A percentile compares a stretch with the other conserved stretches of the same genome.
Evolutionary conservation across 345 rosid genomes (phyloP).

Genomic region (Populus alba): DNA sequence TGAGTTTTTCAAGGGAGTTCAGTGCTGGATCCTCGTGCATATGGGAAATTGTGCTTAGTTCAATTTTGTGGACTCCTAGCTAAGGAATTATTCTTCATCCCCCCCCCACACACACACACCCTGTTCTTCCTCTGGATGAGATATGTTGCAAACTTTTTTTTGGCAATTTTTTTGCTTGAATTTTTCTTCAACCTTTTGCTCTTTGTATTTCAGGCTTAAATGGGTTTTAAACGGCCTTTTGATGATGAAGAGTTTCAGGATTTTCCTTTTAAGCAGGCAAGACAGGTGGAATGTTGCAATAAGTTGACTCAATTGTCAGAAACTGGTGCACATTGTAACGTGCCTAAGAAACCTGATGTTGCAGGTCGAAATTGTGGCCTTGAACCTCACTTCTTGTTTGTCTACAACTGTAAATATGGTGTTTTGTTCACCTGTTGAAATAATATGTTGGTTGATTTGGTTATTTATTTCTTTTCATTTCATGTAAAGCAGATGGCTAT

Average conservation of each 20-base stretch:
- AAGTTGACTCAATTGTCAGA: constrained; percentile 11
- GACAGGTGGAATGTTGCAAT: constrained; percentile 19
- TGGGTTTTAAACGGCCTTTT: constrained; percentile 26
- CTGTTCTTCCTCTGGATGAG: not conserved
- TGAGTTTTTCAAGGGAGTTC: not conserved
- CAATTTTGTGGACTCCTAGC: not conserved
- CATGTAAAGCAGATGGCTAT: constrained; percentile 20
- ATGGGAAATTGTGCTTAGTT: not conserved
- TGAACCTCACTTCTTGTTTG: not conserved
- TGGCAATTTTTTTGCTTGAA: not conserved
- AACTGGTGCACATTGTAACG: not conserved
- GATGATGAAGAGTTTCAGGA: constrained; percentile 16
- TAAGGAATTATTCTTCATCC: not conserved
- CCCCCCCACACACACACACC: too few relatives aligned
- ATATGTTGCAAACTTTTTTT: too few relatives aligned
- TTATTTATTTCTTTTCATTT: not conserved
- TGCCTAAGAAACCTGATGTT: not conserved
- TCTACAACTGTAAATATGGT: not conserved
- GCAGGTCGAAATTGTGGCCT: not conserved
- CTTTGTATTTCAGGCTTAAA: constrained; percentile 5
- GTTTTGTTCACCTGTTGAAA: not conserved
- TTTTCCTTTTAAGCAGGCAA: constrained; percentile 22
- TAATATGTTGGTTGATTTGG: not conserved
- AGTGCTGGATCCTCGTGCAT: not conserved
- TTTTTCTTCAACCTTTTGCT: not conserved